Percentiles rank a stretch among this genome's conserved stretches.
Conservation (phyloP, 176 grass and related monocot genomes). For the Aechmea fasciata region DNA sequence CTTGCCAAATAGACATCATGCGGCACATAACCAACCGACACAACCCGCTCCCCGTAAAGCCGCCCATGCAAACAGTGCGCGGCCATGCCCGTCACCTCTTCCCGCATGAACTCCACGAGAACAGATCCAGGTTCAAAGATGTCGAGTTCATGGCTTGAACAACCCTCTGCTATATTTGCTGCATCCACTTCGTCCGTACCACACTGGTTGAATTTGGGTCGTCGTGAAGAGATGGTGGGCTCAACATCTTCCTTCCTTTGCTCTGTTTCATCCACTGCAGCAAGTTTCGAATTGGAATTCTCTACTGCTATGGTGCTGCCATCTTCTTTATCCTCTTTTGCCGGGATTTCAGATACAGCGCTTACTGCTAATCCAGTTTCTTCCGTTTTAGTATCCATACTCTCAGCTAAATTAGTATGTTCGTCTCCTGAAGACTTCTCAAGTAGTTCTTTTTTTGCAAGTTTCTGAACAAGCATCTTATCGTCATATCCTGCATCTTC, state of each 20-base stretch:
- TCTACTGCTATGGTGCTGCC: neutral
- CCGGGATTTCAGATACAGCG: conserved; percentile 9
- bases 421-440: conserved; percentile 12
- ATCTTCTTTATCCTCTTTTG: conserved; percentile 20
- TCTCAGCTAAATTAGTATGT: conserved; percentile 14
- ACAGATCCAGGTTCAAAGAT: conserved; percentile 49
- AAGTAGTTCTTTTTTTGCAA: conserved; percentile 24
- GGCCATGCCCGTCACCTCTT: conserved; percentile 54
- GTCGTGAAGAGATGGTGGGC: conserved; percentile 1
- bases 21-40: conserved; percentile 44
- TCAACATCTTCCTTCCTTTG: conserved; percentile 9
- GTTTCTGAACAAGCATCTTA: conserved; percentile 4
- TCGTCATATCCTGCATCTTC: neutral
- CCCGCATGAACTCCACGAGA: conserved; percentile 75
- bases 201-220: neutral
- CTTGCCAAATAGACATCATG: conserved; percentile 47
- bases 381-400: neutral
- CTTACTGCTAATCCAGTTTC: neutral
- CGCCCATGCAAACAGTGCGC: conserved; percentile 76
- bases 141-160: conserved; percentile 1
- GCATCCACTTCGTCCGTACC: conserved; percentile 2
- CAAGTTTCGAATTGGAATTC: neutral
- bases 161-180: neutral
- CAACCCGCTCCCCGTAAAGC: conserved; percentile 31
- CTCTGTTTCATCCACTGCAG: neutral